Conservation (phyloP, 2,329 filamentous ascomycete species). For the Proliferodiscus dingleyae region DNA sequence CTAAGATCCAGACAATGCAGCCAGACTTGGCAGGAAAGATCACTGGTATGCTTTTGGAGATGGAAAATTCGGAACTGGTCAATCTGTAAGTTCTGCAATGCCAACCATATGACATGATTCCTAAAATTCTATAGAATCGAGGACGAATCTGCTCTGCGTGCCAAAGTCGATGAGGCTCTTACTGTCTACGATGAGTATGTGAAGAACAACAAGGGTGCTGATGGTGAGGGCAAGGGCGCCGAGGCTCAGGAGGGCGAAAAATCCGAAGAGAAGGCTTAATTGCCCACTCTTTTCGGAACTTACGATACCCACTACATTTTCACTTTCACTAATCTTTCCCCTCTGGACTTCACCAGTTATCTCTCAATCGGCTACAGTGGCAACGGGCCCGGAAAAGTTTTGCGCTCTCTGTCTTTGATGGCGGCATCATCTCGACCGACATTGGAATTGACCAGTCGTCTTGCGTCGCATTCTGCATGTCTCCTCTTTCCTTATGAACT, state of each 20-base stretch:
- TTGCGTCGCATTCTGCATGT: constrained; percentile 9
- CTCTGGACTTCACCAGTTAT: constrained; percentile 26
- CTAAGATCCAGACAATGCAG: constrained; percentile 94
- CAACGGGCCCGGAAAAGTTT: constrained; percentile 30
- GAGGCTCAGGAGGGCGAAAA: constrained; percentile 47
- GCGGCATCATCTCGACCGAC: constrained; percentile 23
- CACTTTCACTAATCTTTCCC: constrained; percentile 12
- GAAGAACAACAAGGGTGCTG: constrained; percentile 51
- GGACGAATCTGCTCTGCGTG: constrained; percentile 80
- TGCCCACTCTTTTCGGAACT: constrained; percentile 27
- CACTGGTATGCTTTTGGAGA: constrained; percentile 98
- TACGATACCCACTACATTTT: constrained; percentile 8
- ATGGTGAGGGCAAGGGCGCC: constrained; percentile 32
- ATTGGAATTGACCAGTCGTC: constrained; percentile 13
- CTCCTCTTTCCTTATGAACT: constrained; percentile 16
- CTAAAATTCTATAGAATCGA: constrained; percentile 61
- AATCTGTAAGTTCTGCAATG: constrained; percentile 70
- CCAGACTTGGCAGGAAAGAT: constrained; percentile 97
- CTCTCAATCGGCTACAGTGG: constrained; percentile 26
- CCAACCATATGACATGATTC: constrained; percentile 6
- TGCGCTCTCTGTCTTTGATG: constrained; percentile 22
- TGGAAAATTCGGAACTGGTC: constrained; percentile 93
- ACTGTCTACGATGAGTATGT: constrained; percentile 98
- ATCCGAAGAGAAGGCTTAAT: constrained; percentile 49
- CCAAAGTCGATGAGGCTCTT: constrained; percentile 96